Conservation (phyloP, 1,284 basidiomycete genomes). For the Cutaneotrichosporon sp. region DNA sequence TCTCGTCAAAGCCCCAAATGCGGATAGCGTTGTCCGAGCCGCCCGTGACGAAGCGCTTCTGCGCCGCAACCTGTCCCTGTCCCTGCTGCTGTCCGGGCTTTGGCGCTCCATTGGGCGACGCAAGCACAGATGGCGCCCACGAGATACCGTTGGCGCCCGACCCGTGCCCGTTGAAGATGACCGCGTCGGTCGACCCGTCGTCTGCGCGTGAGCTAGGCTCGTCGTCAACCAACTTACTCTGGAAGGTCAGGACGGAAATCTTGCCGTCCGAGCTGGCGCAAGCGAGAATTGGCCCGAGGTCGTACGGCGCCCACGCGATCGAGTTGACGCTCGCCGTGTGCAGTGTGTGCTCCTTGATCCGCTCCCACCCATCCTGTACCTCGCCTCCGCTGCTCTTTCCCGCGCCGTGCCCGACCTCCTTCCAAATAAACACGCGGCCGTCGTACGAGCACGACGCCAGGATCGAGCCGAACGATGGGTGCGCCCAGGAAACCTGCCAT, state of each 20-base stretch:
- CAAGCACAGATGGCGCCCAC: slow-evolving; percentile 87
- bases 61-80: slow-evolving; percentile 15
- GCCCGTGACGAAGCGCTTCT: slow-evolving; percentile 85
- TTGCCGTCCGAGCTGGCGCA: slow-evolving; percentile 99
- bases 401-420: slow-evolving; percentile 56
- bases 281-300: slow-evolving; percentile 91
- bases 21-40: slow-evolving; percentile 95
- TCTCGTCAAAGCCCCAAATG: slow-evolving; percentile 71
- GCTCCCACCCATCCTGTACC: slow-evolving; percentile 64
- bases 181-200: slow-evolving; percentile 92
- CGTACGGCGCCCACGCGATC: slow-evolving; percentile 96
- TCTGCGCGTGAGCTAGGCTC: slow-evolving; percentile 48
- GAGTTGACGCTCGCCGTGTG: slow-evolving; percentile 94
- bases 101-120: slow-evolving; percentile 10
- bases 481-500: slow-evolving; percentile 99
- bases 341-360: slow-evolving; percentile 92
- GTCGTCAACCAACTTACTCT: slow-evolving; percentile 59
- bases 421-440: slow-evolving; percentile 98
- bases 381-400: slow-evolving; percentile 48
- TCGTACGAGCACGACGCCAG: slow-evolving; percentile 97
- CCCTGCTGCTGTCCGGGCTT: slow-evolving; percentile 7
- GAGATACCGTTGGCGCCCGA: slow-evolving; percentile 96
- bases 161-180: slow-evolving; percentile 91
- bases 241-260: slow-evolving; percentile 93
- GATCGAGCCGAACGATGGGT: slow-evolving; percentile 93